Evolutionary conservation across 164 flowering plant species (phyloP).

Genomic region (Macadamia tetraphylla): DNA sequence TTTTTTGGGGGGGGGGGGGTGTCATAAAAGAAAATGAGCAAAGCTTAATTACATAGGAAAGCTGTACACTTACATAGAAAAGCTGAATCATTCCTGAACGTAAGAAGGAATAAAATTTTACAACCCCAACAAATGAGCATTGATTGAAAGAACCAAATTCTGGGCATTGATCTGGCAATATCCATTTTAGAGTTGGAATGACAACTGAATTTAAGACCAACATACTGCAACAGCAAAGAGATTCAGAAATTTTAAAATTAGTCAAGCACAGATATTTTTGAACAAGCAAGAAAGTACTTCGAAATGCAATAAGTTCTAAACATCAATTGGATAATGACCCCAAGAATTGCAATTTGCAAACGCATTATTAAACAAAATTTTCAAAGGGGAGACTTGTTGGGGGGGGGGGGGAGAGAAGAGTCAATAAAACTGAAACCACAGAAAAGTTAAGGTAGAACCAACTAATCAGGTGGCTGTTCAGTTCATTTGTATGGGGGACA

Average conservation of each 20-base stretch:
- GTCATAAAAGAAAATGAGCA: background rate
- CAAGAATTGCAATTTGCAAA: background rate
- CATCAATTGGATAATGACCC: background rate
- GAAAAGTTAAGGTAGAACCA: background rate
- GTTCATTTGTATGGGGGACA: no score
- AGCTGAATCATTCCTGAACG: slow-evolving; percentile 53
- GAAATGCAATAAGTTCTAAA: background rate
- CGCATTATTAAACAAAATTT: background rate
- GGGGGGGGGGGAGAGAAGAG: background rate
- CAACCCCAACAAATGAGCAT: slow-evolving; percentile 32
- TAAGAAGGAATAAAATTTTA: slow-evolving; percentile 45
- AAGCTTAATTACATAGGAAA: slow-evolving; percentile 65
- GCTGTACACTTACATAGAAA: slow-evolving; percentile 68
- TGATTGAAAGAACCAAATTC: slow-evolving; percentile 27
- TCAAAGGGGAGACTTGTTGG: background rate
- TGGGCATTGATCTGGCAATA: slow-evolving; percentile 59
- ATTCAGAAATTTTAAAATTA: background rate
- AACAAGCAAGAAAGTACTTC: background rate
- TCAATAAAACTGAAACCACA: background rate
- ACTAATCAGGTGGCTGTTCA: no score
- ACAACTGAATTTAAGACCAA: slow-evolving; percentile 52
- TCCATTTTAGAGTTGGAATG: slow-evolving; percentile 60
- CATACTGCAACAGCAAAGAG: slow-evolving; percentile 45
- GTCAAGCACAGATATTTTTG: background rate
- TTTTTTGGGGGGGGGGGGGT: background rate